Evolutionary conservation across 129 eudicot genomes (phyloP), one percentile per base, ranked within the genome.

Genomic region (Centella asiatica): DNA sequence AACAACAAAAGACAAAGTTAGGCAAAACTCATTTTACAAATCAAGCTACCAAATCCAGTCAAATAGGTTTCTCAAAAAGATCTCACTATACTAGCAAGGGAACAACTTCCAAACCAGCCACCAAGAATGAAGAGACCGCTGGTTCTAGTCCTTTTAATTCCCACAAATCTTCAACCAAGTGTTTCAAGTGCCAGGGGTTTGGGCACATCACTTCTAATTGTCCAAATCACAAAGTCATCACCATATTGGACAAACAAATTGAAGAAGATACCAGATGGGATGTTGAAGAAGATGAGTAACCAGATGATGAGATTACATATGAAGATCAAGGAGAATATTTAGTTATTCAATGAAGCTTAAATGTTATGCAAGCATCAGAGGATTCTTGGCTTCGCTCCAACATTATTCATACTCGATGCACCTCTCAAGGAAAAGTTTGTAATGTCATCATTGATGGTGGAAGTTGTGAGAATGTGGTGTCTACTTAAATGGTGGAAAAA

Each of bases 121-220:
- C 45, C 29, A 54, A 34, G 40, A 28, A 4, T 4, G 23, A 55
- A 0, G 28, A 29, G 4, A 1, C 22, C 27, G 14, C 39, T 29
- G 11, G 24, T 27, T 6, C 60, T 27, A 55, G 23, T 55, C 24
- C 19, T 3, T 44, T 48, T 23, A 23, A 26, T 9, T 7, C 13
- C 42, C 0, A 11, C 0, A 50, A 50, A 55, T 22, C 60, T 5
- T 55, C 40, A 15, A 31, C 28, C 27, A 60, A 57, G 19, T 72
- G 77, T 27, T 66, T 65, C 48, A 72, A 66, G 32, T 65, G 72
- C 19, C 54, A 44, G 1, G 66, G 71, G 19, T 55, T 15, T 29
- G 40, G 60, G 28, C 39, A 72, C 11, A 45, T 64, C 10, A 49
- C 66, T 5, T 62, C 51, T 0, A 32, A 64, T 5, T 71, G 70